Evolutionary conservation across 2,329 filamentous ascomycete species (phyloP).

Genomic region (Sporothrix mexicana): DNA sequence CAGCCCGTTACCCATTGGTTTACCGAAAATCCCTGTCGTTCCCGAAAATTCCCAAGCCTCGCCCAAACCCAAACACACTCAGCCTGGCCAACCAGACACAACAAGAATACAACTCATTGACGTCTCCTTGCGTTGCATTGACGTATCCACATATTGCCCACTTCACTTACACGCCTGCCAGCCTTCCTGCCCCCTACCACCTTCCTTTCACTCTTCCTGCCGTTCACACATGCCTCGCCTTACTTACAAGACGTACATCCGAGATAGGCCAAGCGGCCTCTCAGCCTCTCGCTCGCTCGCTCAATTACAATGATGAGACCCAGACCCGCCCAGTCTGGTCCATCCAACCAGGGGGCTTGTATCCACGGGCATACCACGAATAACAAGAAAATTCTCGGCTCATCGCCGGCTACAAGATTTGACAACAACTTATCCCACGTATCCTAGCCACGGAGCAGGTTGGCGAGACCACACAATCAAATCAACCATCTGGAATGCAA

Average conservation of each 20-base stretch:
- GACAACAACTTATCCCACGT: background rate
- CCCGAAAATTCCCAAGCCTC: constrained; percentile 12
- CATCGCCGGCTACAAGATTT: constrained; percentile 30
- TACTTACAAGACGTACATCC: background rate
- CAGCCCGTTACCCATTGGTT: constrained; percentile 22
- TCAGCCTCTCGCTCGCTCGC: constrained; percentile 24
- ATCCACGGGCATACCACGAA: background rate
- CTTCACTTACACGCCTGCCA: constrained; percentile 25
- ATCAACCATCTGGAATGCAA: background rate
- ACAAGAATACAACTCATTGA: background rate
- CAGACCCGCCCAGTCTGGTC: background rate
- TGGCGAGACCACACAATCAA: background rate
- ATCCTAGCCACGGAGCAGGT: background rate
- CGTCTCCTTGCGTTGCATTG: background rate
- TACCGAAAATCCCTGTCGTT: constrained; percentile 29
- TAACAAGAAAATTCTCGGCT: constrained; percentile 29
- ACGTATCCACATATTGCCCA: background rate
- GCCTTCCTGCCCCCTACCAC: constrained; percentile 13
- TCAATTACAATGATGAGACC: background rate
- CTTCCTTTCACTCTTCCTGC: background rate
- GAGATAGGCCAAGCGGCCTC: constrained; percentile 24
- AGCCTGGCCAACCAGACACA: background rate
- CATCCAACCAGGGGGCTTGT: background rate
- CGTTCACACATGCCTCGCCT: constrained; percentile 16
- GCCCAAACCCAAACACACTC: background rate